Evolutionary conservation across 768 basidiomycete species (phyloP).

Genomic region (Tylopilus felleus): DNA sequence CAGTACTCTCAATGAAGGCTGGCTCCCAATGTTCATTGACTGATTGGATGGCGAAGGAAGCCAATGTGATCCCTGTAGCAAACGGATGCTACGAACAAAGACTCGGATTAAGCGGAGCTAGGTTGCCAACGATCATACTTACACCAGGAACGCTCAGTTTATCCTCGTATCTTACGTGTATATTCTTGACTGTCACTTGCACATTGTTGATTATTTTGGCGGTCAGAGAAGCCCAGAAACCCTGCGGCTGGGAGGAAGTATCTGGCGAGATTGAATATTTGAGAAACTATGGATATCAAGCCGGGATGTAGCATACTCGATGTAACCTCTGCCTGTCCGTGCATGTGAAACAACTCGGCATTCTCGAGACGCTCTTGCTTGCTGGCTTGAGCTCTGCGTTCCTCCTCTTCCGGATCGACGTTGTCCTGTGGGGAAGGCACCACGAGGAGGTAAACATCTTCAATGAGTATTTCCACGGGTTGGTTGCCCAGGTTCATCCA

Average conservation of each 20-base stretch:
- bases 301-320: slow-evolving; percentile 36
- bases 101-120: neutral
- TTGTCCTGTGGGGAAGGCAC: slow-evolving; percentile 71
- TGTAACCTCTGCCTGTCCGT: slow-evolving; percentile 49
- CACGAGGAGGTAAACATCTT: slow-evolving; percentile 94
- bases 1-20: slow-evolving; percentile 88
- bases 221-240: slow-evolving; percentile 76
- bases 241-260: slow-evolving; percentile 73
- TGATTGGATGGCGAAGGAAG: slow-evolving; percentile 84
- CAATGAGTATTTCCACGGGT: slow-evolving; percentile 87
- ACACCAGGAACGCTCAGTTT: slow-evolving; percentile 90
- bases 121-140: slow-evolving; percentile 28
- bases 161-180: slow-evolving; percentile 97
- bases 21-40: slow-evolving; percentile 86
- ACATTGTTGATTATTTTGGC: slow-evolving; percentile 93
- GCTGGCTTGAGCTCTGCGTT: slow-evolving; percentile 70
- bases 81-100: slow-evolving; percentile 74
- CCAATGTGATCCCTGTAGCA: slow-evolving; percentile 84
- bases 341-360: slow-evolving; percentile 79
- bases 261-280: slow-evolving; percentile 29
- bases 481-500: slow-evolving; percentile 89
- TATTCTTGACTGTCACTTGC: slow-evolving; percentile 92
- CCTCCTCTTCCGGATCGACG: slow-evolving; percentile 81
- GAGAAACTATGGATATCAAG: neutral
- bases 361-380: slow-evolving; percentile 88